Percentiles rank a stretch among this genome's conserved stretches.
phyloP scores from a whole-genome alignment of 2,329 filamentous ascomycete genomes.

The Ceratocystis ficicola region DNA sequence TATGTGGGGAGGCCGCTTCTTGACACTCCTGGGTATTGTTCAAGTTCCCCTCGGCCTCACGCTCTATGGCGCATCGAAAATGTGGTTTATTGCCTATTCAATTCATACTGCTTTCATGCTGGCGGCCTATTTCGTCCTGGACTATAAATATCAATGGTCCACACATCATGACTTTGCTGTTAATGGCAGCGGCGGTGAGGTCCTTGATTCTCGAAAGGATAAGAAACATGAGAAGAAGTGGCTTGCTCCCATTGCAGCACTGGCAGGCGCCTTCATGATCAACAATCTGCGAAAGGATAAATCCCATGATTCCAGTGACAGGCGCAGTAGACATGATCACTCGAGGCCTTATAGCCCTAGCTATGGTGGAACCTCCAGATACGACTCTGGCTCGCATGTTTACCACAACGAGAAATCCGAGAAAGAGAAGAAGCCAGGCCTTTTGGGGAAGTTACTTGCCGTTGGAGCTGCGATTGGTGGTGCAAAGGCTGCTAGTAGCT shows the following conservation, averaged over 20 bases:
- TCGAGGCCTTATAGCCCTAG: conserved; percentile 31
- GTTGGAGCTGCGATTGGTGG: conserved; percentile 51
- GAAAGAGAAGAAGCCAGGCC: conserved; percentile 31
- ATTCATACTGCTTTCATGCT: conserved; percentile 64
- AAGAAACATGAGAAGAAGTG: conserved; percentile 33
- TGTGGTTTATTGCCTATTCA: conserved; percentile 74
- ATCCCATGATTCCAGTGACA: conserved; percentile 33
- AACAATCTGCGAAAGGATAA: conserved; percentile 33
- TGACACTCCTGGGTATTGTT: conserved; percentile 68
- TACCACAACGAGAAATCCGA: conserved; percentile 37
- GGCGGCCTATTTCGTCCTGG: conserved; percentile 65
- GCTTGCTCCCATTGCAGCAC: conserved; percentile 43
- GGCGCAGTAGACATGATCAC: conserved; percentile 23
- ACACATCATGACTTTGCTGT: conserved; percentile 31
- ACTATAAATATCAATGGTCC: conserved; percentile 52
- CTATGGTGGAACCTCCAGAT: conserved; percentile 39
- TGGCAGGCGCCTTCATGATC: conserved; percentile 39
- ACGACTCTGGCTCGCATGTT: conserved; percentile 54
- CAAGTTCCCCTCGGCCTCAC: conserved; percentile 84
- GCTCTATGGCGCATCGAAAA: conserved; percentile 79
- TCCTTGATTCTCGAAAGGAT: conserved; percentile 28
- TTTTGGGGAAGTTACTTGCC: conserved; percentile 49
- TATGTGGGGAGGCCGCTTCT: conserved; percentile 70
- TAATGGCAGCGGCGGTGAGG: neutral
- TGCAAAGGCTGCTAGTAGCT: conserved; percentile 47